Evolutionary conservation across 129 eudicot genomes (phyloP), one percentile per base, ranked within the genome.

Genomic region (Flaveria ramosissima): DNA sequence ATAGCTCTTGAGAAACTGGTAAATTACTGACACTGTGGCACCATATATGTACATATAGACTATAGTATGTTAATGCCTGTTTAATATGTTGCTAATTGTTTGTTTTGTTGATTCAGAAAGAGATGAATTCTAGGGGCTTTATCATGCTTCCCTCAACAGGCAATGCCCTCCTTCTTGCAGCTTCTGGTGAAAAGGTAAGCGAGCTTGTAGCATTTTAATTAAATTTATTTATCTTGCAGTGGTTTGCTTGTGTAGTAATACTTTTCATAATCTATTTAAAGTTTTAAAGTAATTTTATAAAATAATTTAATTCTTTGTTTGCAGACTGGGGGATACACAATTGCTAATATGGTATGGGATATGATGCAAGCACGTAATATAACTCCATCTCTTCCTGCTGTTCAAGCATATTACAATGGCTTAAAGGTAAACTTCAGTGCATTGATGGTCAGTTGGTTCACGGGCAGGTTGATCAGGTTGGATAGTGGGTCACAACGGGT

Each of bases 331-430:
- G 97, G 98, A 20, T 93, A 82, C 76, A 82, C 96, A 5, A 71
- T 80, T 67, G 98, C 98, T 32, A 93, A 93, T 84, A 75, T 90
- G 71, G 45, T 93, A 76, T 93, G 98, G 98, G 98, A 93, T 80
- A 64, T 85, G 84, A 85, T 90, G 97, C 91, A 87, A 79, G 85
- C 89, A 69, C 92, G 89, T 67, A 82, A 72, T 2, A 50, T 84
- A 14, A 24, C 76, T 69, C 91, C 96, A 65, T 72, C 81, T 30
- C 88, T 85, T 81, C 92, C 96, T 78, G 96, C 92, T 71, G 85
- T 83, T 73, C 86, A 87, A 82, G 97, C 96, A 26, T 93, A 93
- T 83, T 68, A 88, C 83, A 68, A 78, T 0, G 98, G 98, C 48
- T 84, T 93, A 78, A 93, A 84, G 81, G 98, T 93, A 56, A 85